Evolutionary conservation across 2,329 filamentous ascomycete species (phyloP), one percentile per base, ranked within the genome.

Genomic region (Diaporthe velutina): DNA sequence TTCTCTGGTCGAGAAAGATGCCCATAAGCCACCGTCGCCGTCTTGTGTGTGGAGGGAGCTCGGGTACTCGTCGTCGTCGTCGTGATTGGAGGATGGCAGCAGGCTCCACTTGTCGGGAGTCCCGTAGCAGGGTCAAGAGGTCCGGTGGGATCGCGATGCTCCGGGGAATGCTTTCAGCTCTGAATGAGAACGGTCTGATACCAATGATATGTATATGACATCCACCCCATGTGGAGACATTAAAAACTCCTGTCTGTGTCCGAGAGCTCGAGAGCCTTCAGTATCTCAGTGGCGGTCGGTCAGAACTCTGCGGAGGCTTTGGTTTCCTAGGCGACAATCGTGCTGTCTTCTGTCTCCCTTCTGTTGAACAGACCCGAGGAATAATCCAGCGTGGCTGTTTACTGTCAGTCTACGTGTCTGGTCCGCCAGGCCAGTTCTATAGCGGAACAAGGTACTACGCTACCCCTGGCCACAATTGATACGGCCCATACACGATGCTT

Each of bases 51-150:
- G 12, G 25, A 45, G 10, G 40, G 9, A 45, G 17, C 35, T 42
- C n/a, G n/a, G 7, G 19, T n/a, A n/a, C n/a, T n/a, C 1, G 42
- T 42, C 7, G 17, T 64, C 15, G 25, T 33, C 17, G 10, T 30
- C 17, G 5, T 30, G 25, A 10, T n/a, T 33, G 42, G 28, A 25
- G 12, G 8, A 8, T 48, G 12, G 61, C 9, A 19, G 12, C 12
- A 1, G 28, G 30, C 19, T 50, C 61, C 42, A 66, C 61, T 50
- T 35, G 28, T 66, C 61, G 61, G 61, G 61, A 48, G 30, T 50
- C 12, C 40, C 42, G 30, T 35, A 35, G 28, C 42, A 30, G 7
- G n/a, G 30, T 50, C 28, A 66, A 50, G 28, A 35, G 10, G 35
- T 19, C 30, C 10, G 10, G 9, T 19, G 40, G 6, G 40, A 45